Conservation (phyloP, 495 filamentous ascomycete genomes). For the Aspergillus taichungensis region DNA sequence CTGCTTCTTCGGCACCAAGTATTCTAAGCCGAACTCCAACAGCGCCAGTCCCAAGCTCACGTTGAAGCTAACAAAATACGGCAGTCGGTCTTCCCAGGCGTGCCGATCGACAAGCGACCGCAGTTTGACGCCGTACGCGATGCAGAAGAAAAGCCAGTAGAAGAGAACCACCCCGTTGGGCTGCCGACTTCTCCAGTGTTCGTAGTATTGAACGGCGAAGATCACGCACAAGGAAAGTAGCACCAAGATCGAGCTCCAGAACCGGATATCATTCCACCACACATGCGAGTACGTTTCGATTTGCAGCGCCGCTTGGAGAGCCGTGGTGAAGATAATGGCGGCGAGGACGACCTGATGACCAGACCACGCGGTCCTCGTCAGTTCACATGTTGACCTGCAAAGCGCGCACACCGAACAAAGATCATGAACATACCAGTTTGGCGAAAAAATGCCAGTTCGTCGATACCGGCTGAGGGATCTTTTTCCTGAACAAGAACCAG, state of each 20-base stretch:
- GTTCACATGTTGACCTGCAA: constrained; percentile 2
- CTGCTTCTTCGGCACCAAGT: constrained; percentile 80
- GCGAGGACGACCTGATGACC: constrained; percentile 58
- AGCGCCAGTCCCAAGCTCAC: constrained; percentile 63
- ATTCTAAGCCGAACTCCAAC: constrained; percentile 76
- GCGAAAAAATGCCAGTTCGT: constrained; percentile 95
- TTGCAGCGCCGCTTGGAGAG: constrained; percentile 68
- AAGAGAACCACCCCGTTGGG: constrained; percentile 90
- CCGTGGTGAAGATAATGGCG: constrained; percentile 56
- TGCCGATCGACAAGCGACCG: constrained; percentile 77
- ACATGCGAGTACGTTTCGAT: constrained; percentile 58
- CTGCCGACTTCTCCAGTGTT: constrained; percentile 80
- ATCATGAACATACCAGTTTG: constrained; percentile 60
- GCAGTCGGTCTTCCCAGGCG: constrained; percentile 50
- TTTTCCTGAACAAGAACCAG: constrained; percentile 64
- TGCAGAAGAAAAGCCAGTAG: constrained; percentile 89
- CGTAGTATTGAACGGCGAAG: constrained; percentile 81
- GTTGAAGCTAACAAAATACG: constrained; percentile 75
- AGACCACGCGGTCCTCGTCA: constrained; percentile 13
- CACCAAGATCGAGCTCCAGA: constrained; percentile 77
- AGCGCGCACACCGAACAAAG: not conserved
- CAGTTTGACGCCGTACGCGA: constrained; percentile 75
- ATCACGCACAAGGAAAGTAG: constrained; percentile 73
- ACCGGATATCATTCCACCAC: constrained; percentile 77
- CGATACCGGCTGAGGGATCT: constrained; percentile 48